Evolutionary conservation across 495 filamentous ascomycete species (phyloP).

Genomic region (Astrothelium subdiscretum): DNA sequence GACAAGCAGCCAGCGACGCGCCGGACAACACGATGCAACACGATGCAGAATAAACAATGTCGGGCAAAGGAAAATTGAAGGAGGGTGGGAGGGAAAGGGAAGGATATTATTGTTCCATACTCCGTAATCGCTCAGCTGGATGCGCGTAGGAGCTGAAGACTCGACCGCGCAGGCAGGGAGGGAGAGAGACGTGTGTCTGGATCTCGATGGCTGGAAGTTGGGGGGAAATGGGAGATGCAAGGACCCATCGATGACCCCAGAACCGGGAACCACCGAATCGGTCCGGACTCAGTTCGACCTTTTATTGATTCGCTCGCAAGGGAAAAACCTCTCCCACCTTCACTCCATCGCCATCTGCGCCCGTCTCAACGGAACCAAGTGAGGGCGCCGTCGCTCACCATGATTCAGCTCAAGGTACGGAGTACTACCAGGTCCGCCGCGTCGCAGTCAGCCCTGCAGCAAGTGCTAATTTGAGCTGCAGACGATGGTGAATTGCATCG

Average conservation of each 20-base stretch:
- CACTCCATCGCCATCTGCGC: not conserved
- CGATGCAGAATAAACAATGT: conserved; percentile 4
- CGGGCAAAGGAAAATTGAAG: conserved; percentile 1
- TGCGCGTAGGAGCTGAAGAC: not conserved
- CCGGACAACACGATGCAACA: not conserved
- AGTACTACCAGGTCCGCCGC: not conserved
- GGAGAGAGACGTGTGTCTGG: not conserved
- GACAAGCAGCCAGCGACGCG: not conserved
- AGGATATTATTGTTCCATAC: not conserved
- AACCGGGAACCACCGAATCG: not conserved
- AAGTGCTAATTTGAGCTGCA: conserved; percentile 27
- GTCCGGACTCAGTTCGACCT: not conserved
- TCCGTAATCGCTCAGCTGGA: not conserved
- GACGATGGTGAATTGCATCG: conserved; percentile 99
- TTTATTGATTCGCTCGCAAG: not conserved
- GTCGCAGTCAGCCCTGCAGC: not conserved
- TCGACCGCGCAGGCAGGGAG: not conserved
- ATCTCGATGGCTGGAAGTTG: not conserved
- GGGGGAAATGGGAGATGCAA: not conserved
- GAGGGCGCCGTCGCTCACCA: conserved; percentile 38
- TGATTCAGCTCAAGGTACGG: conserved; percentile 96
- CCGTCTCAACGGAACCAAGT: not conserved
- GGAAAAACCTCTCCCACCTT: not conserved
- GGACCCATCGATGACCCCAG: not conserved
- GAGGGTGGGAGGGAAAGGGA: conserved; percentile 2